These are phyloP conservation scores for Zygotorulaspora florentina DNA, from an alignment of 805 yeast species.

Conservation along the genomic window DNA sequence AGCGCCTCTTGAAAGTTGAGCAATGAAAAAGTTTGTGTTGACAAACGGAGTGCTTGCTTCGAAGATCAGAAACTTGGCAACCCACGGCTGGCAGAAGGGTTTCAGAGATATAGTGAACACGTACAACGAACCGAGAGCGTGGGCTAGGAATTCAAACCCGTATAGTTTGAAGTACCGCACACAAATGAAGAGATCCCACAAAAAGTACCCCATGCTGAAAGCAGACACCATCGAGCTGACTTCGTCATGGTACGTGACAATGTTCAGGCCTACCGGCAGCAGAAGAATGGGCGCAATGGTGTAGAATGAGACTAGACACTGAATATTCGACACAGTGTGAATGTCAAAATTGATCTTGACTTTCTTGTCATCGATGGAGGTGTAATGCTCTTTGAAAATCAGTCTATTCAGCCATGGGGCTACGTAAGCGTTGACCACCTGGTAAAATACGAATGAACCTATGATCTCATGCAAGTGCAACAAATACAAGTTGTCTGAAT, in stretches of 20 bases:
- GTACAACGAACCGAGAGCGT: constrained; percentile 75
- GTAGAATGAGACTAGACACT: constrained; percentile 61
- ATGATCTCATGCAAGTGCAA: constrained; percentile 77
- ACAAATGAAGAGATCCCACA: constrained; percentile 85
- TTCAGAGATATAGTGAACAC: constrained; percentile 61
- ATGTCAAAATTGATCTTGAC: constrained; percentile 75
- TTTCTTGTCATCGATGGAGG: constrained; percentile 40
- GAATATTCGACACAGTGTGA: constrained; percentile 85
- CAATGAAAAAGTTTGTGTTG: constrained; percentile 86
- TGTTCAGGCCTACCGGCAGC: constrained; percentile 43
- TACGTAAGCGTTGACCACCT: constrained; percentile 42
- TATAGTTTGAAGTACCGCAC: constrained; percentile 56
- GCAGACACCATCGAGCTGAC: constrained; percentile 71
- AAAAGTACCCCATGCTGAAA: constrained; percentile 75
- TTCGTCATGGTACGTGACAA: constrained; percentile 67
- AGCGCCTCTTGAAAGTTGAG: constrained; percentile 65
- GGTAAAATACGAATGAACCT: constrained; percentile 57
- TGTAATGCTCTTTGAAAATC: constrained; percentile 54
- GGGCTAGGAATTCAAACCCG: constrained; percentile 78
- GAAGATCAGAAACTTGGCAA: constrained; percentile 76
- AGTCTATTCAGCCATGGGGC: constrained; percentile 49
- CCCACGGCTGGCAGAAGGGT: constrained; percentile 78
- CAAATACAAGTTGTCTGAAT: constrained; percentile 41
- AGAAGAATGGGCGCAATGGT: constrained; percentile 62
- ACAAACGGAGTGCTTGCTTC: constrained; percentile 94